Base-by-base conservation (phyloP, 176 grass and related monocot genomes). In the Pharus latifolius region DNA sequence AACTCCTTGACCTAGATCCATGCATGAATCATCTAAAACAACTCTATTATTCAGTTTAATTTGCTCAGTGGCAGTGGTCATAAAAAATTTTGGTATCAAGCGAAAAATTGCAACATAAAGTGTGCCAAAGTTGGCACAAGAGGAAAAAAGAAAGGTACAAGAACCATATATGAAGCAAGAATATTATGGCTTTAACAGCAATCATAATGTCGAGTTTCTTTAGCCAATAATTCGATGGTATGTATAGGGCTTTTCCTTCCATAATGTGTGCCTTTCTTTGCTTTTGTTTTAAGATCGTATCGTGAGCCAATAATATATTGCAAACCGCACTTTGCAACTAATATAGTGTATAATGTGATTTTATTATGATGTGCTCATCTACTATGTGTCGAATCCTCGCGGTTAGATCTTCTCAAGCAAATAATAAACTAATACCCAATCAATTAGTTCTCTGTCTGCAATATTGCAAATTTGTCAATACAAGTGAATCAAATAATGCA, bases 241-340 rank as follows among this genome's bases (percentile, higher is more conserved):
- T n/a, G n/a, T n/a, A 20, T 33, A 41, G 10, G 50, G 18, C 51
- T 44, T 75, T 37, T 37, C 47, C 27, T 12, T 15, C 75, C 68
- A 68, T 78, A 49, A 66, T 65, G 35, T 3, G 23, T 70, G 80
- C 22, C 37, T 19, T 57, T 47, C 73, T 56, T 73, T 80, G 83
- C 69, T 62, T 80, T 75, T 63, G 55, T 11, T 75, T 25, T 53
- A 6, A 60, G 62, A 20, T 37, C 6, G 20, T 7, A 27, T 70
- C 63, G 70, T 70, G 30, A 49, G 10, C 16, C 14, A 30, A 80
- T 56, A 49, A 80, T 70, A 42, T 40, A 44, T 45, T 62, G 33
- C 50, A 32, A 24, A 37, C 11, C 26, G 34, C 67, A 22, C 82
- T 79, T 55, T 55, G 37, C 26, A 31, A n/a, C n/a, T n/a, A n/a